A percentile compares a stretch with the other conserved stretches of the same genome.
These are phyloP conservation scores for Triangularia setosa DNA, from an alignment of 2,329 filamentous ascomycete species.

Conservation along the genomic window DNA sequence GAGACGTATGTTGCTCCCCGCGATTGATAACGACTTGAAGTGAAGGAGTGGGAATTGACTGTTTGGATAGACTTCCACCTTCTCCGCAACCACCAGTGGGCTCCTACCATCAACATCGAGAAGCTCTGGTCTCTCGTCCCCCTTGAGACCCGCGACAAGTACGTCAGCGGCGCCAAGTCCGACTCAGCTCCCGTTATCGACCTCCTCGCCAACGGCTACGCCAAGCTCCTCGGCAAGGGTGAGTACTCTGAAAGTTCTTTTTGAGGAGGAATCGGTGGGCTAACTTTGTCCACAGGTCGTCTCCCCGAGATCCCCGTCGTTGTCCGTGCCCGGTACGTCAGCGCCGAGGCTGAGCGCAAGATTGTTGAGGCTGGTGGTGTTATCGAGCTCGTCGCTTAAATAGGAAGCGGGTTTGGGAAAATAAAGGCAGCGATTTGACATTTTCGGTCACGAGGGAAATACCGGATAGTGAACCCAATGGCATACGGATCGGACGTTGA, in stretches of 20 bases:
- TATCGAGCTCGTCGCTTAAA: slow-evolving; percentile 88
- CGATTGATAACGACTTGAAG: neutral
- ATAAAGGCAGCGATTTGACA: slow-evolving; percentile 28
- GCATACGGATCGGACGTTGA: slow-evolving; percentile 24
- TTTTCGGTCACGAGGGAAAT: slow-evolving; percentile 27
- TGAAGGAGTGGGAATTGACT: slow-evolving; percentile 10
- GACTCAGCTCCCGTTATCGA: slow-evolving; percentile 97
- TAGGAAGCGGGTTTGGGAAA: slow-evolving; percentile 22
- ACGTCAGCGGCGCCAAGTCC: slow-evolving; percentile 73
- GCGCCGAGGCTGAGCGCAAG: slow-evolving; percentile 96
- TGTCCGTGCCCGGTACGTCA: slow-evolving; percentile 92
- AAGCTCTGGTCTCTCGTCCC: slow-evolving; percentile 96
- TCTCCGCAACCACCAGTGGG: slow-evolving; percentile 94
- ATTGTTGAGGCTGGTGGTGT: slow-evolving; percentile 97
- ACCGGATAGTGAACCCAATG: slow-evolving; percentile 25
- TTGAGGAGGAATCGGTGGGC: neutral
- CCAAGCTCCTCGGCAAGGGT: slow-evolving; percentile 96
- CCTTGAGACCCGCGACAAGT: slow-evolving; percentile 86
- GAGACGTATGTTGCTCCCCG: slow-evolving; percentile 44
- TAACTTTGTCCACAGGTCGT: slow-evolving; percentile 48
- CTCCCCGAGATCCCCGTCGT: slow-evolving; percentile 90
- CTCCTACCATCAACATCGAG: slow-evolving; percentile 97
- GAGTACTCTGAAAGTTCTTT: slow-evolving; percentile 6
- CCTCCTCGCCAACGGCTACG: slow-evolving; percentile 94
- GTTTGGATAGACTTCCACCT: slow-evolving; percentile 75